Evolutionary conservation across 2,329 filamentous ascomycete genomes (phyloP), one percentile per base, ranked within the genome.

Genomic region (Aspergillus viridinutans): DNA sequence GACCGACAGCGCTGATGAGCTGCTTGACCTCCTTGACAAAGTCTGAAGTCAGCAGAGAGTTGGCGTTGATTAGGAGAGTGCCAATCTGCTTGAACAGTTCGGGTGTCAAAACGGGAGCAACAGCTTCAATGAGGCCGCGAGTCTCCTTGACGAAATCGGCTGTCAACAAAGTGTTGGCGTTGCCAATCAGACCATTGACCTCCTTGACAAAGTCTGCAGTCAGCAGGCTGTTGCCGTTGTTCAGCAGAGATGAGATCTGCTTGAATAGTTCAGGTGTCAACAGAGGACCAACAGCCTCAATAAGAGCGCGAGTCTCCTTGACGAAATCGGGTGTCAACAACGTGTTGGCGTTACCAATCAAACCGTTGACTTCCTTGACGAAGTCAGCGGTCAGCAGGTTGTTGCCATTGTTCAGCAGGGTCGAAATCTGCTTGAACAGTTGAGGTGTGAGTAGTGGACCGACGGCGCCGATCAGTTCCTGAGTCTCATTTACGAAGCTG

Each of bases 161-260:
- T 17, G 69, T 63, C 67, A 73, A 61, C 53, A 73, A 54, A 59
- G 65, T 56, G 59, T 72, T 63, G 57, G 68, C 66, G 21, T 67
- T 68, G 7, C 40, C 53, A 35, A 68, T 38, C 26, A 68, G 40
- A 14, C 56, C 52, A 23, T 57, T 58, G 32, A 68, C 55, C 28
- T 64, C 55, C 50, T 61, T 57, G 49, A 62, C 35, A 6, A 50
- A 57, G 45, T 55, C 21, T 20, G 61, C 38, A 32, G 57, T 52
- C 51, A 54, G 26, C 20, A 54, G n/a, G 20, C 26, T 35, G n/a
- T 48, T 54, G 21, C 52, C 52, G 43, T 54, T 54, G 32, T 54
- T 32, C 42, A 54, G 32, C 28, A 54, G 43, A 17, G 42, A 32
- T n/a, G 14, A 21, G 21, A 55, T 50, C 53, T 55, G 38, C 35